Conservation (phyloP, 139 green algal genomes). For the Chlamydomonas sphaeroides region DNA sequence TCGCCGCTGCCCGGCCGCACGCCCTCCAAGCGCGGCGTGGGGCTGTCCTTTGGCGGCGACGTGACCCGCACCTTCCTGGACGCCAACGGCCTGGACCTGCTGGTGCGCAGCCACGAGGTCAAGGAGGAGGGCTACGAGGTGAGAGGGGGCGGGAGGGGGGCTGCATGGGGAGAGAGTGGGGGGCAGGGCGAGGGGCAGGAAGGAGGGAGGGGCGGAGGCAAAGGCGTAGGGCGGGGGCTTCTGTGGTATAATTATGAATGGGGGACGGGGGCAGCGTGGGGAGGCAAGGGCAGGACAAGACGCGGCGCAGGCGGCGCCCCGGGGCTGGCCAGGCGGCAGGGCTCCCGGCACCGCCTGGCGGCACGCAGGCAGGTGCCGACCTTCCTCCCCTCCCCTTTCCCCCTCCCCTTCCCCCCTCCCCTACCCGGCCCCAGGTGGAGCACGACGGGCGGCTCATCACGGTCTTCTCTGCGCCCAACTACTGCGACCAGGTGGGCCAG, state of each 20-base stretch:
- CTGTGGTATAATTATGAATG: too few species aligned
- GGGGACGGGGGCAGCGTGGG: too few species aligned
- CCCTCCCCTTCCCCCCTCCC: not conserved
- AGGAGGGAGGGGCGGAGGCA: too few species aligned
- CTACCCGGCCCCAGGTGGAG: constrained; percentile 59
- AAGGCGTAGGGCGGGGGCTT: too few species aligned
- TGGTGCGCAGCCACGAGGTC: constrained; percentile 92
- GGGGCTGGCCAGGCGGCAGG: too few species aligned
- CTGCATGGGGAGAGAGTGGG: not conserved
- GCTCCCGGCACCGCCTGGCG: too few species aligned
- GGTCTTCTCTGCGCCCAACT: constrained; percentile 98
- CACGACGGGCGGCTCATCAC: constrained; percentile 92
- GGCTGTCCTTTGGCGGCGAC: constrained; percentile 74
- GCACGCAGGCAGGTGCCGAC: too few species aligned
- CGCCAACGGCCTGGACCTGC: constrained; percentile 87
- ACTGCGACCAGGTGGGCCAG: constrained; percentile 84
- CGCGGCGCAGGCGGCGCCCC: too few species aligned
- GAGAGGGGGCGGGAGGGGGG: not conserved
- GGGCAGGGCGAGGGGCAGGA: not conserved
- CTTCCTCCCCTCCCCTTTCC: too few species aligned
- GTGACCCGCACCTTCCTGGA: constrained; percentile 79
- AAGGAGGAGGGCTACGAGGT: constrained; percentile 96
- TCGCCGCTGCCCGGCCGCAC: constrained; percentile 70
- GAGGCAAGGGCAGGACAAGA: too few species aligned
- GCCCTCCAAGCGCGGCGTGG: constrained; percentile 94